These are phyloP conservation scores for Psilocybe sp. DNA, from an alignment of 768 basidiomycete genomes.

Conservation along the genomic window DNA sequence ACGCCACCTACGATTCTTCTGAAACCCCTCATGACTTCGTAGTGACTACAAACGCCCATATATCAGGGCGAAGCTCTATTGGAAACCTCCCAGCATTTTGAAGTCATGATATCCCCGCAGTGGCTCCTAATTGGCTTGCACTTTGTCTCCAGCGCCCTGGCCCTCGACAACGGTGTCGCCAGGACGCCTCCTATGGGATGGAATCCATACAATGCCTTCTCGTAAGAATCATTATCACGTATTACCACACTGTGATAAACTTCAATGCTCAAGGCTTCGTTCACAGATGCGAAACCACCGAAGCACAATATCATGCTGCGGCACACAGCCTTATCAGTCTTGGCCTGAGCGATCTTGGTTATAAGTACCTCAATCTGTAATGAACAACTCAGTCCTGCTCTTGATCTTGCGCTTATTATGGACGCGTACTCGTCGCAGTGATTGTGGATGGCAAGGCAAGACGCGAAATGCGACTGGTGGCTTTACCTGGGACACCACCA, in stretches of 20 bases:
- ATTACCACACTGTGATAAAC: background rate
- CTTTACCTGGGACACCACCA: conserved; percentile 42
- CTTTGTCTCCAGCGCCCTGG: conserved; percentile 12
- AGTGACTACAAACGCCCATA: no score
- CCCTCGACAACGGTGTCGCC: conserved; percentile 39
- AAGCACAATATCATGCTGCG: conserved; percentile 36
- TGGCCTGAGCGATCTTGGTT: conserved; percentile 35
- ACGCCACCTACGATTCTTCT: no score
- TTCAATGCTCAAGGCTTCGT: background rate
- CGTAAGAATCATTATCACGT: conserved; percentile 22
- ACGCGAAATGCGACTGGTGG: conserved; percentile 35
- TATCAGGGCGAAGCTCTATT: no score
- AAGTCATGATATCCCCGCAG: no score
- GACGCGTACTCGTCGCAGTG: conserved; percentile 23
- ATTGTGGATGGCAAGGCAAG: conserved; percentile 51
- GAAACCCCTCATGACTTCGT: no score
- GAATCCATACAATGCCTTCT: conserved; percentile 48
- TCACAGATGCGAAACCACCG: conserved; percentile 37
- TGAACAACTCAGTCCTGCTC: conserved; percentile 1
- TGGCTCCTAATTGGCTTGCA: conserved; percentile 7
- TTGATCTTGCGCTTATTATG: background rate
- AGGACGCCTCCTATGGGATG: conserved; percentile 45
- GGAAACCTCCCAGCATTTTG: no score
- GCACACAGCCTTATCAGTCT: conserved; percentile 36
- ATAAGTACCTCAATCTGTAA: conserved; percentile 42